These are phyloP conservation scores for maize (Zea mays) DNA, from an alignment of 176 grass and related monocot species.

Conservation along the genomic window Zm-B73-REFERENCE-NAM-5.0 NC_050102.1:126704001-126704500, in stretches of 20 bases:
- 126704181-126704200: constrained; percentile 20
- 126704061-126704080: constrained; percentile 23
- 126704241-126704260: too few species aligned
- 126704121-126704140: constrained; percentile 22
- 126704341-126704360: too few species aligned
- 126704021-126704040: constrained; percentile 24
- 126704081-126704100: constrained; percentile 18
- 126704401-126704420: constrained; percentile 36
- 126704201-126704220: constrained; percentile 29
- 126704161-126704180: constrained; percentile 20
- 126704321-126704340: too few species aligned
- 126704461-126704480: neutral
- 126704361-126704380: too few species aligned
- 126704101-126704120: constrained; percentile 25
- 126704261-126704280: too few species aligned
- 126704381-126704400: too few species aligned
- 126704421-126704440: neutral
- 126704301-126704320: too few species aligned
- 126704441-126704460: neutral
- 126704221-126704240: constrained; percentile 2
- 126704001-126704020: constrained; percentile 11
- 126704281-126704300: too few species aligned
- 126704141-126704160: constrained; percentile 26
- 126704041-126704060: constrained; percentile 26
- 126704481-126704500: neutral